These are phyloP conservation scores for Sphaerulina populicola DNA, from an alignment of 2,329 filamentous ascomycete species.

Conservation along the genomic window DNA sequence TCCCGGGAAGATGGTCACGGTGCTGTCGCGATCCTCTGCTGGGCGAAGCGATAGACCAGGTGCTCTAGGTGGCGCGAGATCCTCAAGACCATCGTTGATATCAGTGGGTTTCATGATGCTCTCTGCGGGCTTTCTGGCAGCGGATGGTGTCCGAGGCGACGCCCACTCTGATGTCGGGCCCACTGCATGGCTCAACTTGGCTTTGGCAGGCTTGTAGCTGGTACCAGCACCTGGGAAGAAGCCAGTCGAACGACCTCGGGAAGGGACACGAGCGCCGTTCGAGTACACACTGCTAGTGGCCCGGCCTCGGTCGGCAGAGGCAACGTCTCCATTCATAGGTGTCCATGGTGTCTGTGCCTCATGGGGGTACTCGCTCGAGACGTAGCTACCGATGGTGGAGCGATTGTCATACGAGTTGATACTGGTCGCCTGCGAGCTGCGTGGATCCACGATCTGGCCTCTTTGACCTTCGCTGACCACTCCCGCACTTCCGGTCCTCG, in stretches of 20 bases:
- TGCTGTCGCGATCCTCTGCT: slow-evolving; percentile 28
- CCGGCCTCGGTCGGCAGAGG: slow-evolving; percentile 22
- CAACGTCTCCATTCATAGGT: slow-evolving; percentile 22
- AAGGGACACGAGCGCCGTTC: slow-evolving; percentile 36
- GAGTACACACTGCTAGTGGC: slow-evolving; percentile 41
- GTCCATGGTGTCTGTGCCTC: slow-evolving; percentile 30
- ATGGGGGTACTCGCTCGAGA: slow-evolving; percentile 29
- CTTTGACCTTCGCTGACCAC: slow-evolving; percentile 13
- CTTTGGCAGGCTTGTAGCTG: slow-evolving; percentile 24
- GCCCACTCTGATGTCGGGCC: slow-evolving; percentile 23
- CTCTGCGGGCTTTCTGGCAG: slow-evolving; percentile 13
- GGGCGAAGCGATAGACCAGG: slow-evolving; percentile 11
- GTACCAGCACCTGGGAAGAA: slow-evolving; percentile 33
- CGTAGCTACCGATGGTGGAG: slow-evolving; percentile 26
- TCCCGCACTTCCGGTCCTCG: slow-evolving; percentile 23
- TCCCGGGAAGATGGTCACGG: slow-evolving; percentile 33
- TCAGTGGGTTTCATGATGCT: slow-evolving; percentile 4
- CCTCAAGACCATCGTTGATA: background rate
- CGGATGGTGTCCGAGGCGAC: slow-evolving; percentile 15
- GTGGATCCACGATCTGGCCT: slow-evolving; percentile 30
- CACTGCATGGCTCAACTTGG: slow-evolving; percentile 22
- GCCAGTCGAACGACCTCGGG: slow-evolving; percentile 45
- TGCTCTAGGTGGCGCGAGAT: slow-evolving; percentile 10
- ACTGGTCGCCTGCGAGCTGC: slow-evolving; percentile 22
- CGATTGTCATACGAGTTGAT: slow-evolving; percentile 26